Conservation (phyloP, 352 stramenopile species). For the Pythium phragmitis region DNA sequence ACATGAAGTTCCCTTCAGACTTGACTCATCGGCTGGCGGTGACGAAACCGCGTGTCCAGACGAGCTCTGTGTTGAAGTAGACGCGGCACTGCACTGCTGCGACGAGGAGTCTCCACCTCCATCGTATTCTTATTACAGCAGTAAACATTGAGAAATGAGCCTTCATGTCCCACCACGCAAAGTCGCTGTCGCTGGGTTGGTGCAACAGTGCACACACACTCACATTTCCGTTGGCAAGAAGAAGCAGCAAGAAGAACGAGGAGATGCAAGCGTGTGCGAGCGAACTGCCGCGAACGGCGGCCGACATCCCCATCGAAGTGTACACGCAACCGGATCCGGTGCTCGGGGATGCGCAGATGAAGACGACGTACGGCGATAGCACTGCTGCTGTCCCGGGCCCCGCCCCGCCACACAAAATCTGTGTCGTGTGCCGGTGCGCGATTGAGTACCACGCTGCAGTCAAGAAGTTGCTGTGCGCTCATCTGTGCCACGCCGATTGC, state of each 20-base stretch:
- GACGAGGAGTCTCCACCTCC: constrained; percentile 26
- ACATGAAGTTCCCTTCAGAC: background rate
- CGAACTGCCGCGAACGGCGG: constrained; percentile 10
- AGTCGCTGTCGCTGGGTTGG: background rate
- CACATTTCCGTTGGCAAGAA: background rate
- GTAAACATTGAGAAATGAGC: constrained; percentile 1
- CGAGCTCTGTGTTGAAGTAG: constrained; percentile 10
- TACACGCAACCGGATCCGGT: constrained; percentile 9
- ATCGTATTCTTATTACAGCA: constrained; percentile 7
- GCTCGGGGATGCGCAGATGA: background rate
- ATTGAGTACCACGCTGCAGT: constrained; percentile 37
- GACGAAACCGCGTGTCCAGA: background rate
- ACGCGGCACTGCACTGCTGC: constrained; percentile 12
- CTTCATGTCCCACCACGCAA: background rate
- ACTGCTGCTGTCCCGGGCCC: background rate
- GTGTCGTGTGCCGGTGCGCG: constrained; percentile 37
- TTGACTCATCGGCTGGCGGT: constrained; percentile 4
- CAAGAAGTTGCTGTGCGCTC: constrained; percentile 56
- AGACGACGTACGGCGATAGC: background rate
- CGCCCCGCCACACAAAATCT: constrained; percentile 28
- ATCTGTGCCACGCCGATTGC: constrained; percentile 66
- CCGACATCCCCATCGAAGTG: constrained; percentile 19
- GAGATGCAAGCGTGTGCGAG: constrained; percentile 12
- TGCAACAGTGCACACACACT: background rate
- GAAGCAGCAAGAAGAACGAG: background rate